A percentile compares a stretch with the other conserved stretches of the same genome.
These are phyloP conservation scores for Populus hybrid DNA, from an alignment of 441 rosid species.

Conservation along the genomic window DNA sequence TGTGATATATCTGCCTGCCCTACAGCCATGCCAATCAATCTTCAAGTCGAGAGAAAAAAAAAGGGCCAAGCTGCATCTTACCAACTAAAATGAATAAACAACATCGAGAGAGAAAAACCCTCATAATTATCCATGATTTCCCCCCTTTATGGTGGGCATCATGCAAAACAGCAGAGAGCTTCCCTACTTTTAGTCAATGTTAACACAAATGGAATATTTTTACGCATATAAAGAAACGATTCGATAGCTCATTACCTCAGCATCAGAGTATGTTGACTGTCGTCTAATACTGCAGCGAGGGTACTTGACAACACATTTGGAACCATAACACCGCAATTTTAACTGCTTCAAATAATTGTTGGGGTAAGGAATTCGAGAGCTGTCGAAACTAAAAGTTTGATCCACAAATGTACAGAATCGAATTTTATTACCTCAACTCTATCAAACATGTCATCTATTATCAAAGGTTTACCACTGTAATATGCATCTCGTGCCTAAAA, in stretches of 20 bases:
- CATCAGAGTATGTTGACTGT: constrained; percentile 88
- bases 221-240: background rate
- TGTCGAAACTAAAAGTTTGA: background rate
- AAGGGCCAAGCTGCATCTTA: background rate
- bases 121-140: background rate
- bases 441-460: constrained; percentile 94
- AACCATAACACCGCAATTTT: constrained; percentile 81
- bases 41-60: constrained; percentile 33
- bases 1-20: constrained; percentile 98
- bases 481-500: constrained; percentile 83
- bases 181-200: background rate
- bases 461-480: constrained; percentile 82
- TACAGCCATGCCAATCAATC: constrained; percentile 72
- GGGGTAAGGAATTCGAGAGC: background rate
- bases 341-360: constrained; percentile 44
- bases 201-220: too few species aligned
- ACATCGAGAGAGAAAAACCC: background rate
- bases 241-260: constrained; percentile 56
- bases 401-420: background rate
- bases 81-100: background rate
- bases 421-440: constrained; percentile 71
- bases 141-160: background rate
- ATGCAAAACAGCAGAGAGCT: background rate
- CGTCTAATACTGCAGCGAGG: constrained; percentile 91
- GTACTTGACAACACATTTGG: constrained; percentile 85